Evolutionary conservation across 148 eudicot species (phyloP), one percentile per base, ranked within the genome.

Genomic region (Pharnaceum exiguum): DNA sequence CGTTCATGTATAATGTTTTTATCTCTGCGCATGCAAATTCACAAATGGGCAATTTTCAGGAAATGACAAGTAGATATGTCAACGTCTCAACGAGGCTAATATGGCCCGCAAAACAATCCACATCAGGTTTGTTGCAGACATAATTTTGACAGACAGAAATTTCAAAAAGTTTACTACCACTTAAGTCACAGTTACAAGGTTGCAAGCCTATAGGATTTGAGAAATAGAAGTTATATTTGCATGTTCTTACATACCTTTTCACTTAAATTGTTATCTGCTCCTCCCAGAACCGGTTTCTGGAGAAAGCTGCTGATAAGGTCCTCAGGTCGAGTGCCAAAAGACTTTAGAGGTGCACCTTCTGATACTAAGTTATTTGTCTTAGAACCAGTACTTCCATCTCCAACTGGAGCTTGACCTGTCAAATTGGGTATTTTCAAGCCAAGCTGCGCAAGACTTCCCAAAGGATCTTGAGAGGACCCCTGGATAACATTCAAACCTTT

Each of bases 221-320:
- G n/a, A n/a, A n/a, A n/a, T n/a, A n/a, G n/a, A n/a, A n/a, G n/a
- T 40, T 0, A 22, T 21, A 3, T 8, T 36, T 44, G 42, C 50
- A 15, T 18, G 6, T n/a, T 51, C 35, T n/a, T 21, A 60, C 68
- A 12, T 79, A 82, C 88, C 83, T 44, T 68, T 40, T 65, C 73
- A 63, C 62, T 75, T 28, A 55, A 22, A 51, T 57, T 63, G 33
- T 47, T 42, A 38, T 65, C 68, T 36, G 72, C 76, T 37, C 73
- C 83, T 67, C 71, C 61, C 57, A 93, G 38, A 55, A 71, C 55
- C 36, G 94, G 90, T 69, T 71, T 81, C 56, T 79, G 77, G 74
- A 89, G 55, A 68, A 86, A 86, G 57, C 73, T 76, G 49, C 74
- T 62, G 46, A 81, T 57, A 47, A 86, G 77, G 62, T 76, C 79